Evolutionary conservation across 768 basidiomycete species (phyloP).

Genomic region (Hebeloma cylindrosporum): DNA sequence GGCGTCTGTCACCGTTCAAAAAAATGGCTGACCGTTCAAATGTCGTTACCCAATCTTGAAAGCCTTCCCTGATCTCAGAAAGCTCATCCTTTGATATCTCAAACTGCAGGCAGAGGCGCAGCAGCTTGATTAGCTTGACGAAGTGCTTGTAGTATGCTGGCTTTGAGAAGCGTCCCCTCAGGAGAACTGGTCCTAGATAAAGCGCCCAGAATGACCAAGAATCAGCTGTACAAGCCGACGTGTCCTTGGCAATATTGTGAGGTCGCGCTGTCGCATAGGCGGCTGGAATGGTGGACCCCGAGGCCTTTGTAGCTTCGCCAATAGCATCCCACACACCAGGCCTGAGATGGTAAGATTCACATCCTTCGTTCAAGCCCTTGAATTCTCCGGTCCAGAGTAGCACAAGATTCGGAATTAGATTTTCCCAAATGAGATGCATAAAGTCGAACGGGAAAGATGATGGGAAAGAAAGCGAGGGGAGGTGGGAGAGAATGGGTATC

Average conservation of each 20-base stretch:
- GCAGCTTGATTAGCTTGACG: conserved; percentile 35
- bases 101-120: conserved; percentile 37
- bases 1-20: background rate
- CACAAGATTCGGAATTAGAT: too few species aligned
- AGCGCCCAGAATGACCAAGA: conserved; percentile 39
- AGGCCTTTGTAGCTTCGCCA: conserved; percentile 31
- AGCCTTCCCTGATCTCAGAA: conserved; percentile 25
- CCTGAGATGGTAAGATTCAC: background rate
- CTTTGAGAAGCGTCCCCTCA: conserved; percentile 30
- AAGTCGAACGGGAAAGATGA: conserved; percentile 43
- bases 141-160: conserved; percentile 44
- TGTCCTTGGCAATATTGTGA: conserved; percentile 33
- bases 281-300: conserved; percentile 38
- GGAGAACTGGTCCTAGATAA: conserved; percentile 39
- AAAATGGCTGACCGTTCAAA: conserved; percentile 40
- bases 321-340: conserved; percentile 39
- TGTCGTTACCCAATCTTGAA: conserved; percentile 35
- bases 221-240: conserved; percentile 33
- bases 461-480: conserved; percentile 37
- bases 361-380: too few species aligned
- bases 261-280: conserved; percentile 36
- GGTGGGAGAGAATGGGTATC: conserved; percentile 27
- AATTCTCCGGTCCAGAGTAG: too few species aligned
- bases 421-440: conserved; percentile 2
- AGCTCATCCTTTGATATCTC: conserved; percentile 29